Evolutionary conservation across 2,329 filamentous ascomycete genomes (phyloP), one percentile per base, ranked within the genome.

Genomic region (Capronia americana): DNA sequence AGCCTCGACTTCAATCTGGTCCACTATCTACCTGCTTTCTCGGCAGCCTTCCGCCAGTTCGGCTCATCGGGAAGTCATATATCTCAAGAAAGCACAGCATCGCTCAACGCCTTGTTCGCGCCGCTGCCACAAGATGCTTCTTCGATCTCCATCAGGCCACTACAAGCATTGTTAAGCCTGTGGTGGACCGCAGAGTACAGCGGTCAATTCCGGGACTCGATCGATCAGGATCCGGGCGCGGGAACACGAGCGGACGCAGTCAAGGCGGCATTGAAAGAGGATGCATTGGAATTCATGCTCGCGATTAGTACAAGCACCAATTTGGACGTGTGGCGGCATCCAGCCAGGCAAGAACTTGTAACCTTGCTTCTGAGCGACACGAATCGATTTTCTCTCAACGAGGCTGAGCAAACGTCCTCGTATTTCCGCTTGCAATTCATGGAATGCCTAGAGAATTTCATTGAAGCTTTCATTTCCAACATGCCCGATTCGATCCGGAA

Each of bases 111-210:
- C 87, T 59, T 67, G 6, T 64, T 70, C 26, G 65, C 59, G 12
- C 34, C 61, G 20, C 30, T 70, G 23, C 88, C 66, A 82, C 89
- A 50, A 80, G 69, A 72, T 38, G 38, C 56, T 20, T 24, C 62
- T 10, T 63, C 62, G 3, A 38, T 58, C 14, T 58, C 85, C 24
- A 77, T 96, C 46, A 83, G 89, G 17, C 90, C 89, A 72, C 85
- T 98, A 12, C 90, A 93, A 73, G 92, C 93, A 54, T 90, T 92
- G 3, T 85, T 93, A 12, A 86, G 87, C 62, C 87, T 90, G 4
- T 93, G 92, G 85, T 99, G 95, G 95, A 85, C 97, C 55, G 90
- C 92, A 34, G 93, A 98, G 74, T 97, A 97, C 79, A 95, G 92
- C 71, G 92, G 92, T 2, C 92, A 92, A 83, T 97, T 93, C 76